These are phyloP conservation scores for Gonapodya prolifera DNA, from an alignment of 192 early-diverging fungal genomes.

Conservation along the genomic window DNA sequence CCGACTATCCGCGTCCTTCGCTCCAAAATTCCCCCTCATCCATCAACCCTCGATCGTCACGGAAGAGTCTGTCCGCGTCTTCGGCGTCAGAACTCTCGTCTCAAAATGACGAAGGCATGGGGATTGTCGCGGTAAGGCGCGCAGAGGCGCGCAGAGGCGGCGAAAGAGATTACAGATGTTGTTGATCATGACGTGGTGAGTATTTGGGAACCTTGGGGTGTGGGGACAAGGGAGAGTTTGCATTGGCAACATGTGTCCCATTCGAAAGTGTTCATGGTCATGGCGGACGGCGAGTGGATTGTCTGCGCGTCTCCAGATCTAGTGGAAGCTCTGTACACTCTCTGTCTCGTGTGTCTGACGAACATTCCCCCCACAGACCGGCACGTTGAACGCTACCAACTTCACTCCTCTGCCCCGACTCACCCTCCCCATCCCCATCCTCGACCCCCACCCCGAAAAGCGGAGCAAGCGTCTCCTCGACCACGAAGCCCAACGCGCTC, in stretches of 20 bases:
- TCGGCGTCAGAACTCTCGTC: background rate
- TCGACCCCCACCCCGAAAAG: slow-evolving; percentile 83
- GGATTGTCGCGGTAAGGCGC: background rate
- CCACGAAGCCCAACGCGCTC: slow-evolving; percentile 63
- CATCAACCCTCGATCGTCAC: background rate
- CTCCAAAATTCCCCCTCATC: background rate
- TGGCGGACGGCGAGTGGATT: too few relatives aligned
- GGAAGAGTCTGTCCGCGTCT: background rate
- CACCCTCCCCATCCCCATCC: slow-evolving; percentile 71
- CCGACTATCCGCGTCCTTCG: background rate
- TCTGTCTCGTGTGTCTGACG: too few relatives aligned
- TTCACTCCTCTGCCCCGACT: slow-evolving; percentile 80
- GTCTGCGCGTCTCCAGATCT: too few relatives aligned
- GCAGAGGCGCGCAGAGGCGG: background rate
- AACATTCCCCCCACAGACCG: too few relatives aligned
- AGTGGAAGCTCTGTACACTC: too few relatives aligned
- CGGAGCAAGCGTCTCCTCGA: slow-evolving; percentile 80
- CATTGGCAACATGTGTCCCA: too few relatives aligned
- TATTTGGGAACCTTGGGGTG: too few relatives aligned
- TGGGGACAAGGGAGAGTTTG: too few relatives aligned
- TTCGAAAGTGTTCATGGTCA: too few relatives aligned
- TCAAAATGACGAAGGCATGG: background rate
- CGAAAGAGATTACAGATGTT: background rate
- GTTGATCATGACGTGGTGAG: background rate
- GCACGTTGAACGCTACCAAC: background rate